Percentiles rank a stretch among this genome's conserved stretches.
Conservation (phyloP, 805 yeast genomes). For the Kuraishia hungarica region DNA sequence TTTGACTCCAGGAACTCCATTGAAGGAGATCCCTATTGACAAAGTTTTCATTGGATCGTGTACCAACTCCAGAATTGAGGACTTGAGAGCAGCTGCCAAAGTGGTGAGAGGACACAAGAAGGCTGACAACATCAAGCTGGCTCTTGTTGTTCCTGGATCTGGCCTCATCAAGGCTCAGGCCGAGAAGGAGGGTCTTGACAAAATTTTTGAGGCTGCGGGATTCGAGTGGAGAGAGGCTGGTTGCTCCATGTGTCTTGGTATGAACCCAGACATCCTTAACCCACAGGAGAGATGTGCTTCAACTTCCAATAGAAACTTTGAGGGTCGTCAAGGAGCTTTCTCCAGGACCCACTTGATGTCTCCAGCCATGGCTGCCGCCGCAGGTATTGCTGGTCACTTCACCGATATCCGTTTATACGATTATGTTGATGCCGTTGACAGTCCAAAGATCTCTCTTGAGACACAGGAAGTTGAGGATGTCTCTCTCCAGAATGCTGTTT, state of each 20-base stretch:
- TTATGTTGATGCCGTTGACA: slow-evolving; percentile 47
- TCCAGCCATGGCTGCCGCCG: slow-evolving; percentile 99
- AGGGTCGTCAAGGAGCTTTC: slow-evolving; percentile 96
- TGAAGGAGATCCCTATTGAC: slow-evolving; percentile 69
- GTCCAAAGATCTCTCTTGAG: slow-evolving; percentile 44
- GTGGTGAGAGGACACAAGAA: slow-evolving; percentile 86
- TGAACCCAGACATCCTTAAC: slow-evolving; percentile 95
- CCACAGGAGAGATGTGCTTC: slow-evolving; percentile 98
- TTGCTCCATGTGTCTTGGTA: slow-evolving; percentile 98
- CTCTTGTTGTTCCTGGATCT: slow-evolving; percentile 94
- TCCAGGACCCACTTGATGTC: slow-evolving; percentile 97
- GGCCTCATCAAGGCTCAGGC: slow-evolving; percentile 93
- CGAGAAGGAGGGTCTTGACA: slow-evolving; percentile 89
- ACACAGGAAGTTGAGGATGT: slow-evolving; percentile 40
- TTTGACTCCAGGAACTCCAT: slow-evolving; percentile 70
- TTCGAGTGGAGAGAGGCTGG: slow-evolving; percentile 99
- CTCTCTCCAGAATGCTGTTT: slow-evolving; percentile 59
- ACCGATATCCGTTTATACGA: slow-evolving; percentile 82
- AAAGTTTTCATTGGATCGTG: slow-evolving; percentile 97
- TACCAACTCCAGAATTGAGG: slow-evolving; percentile 96
- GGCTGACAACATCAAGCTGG: slow-evolving; percentile 74
- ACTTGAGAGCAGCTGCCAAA: slow-evolving; percentile 88
- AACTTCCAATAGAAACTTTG: slow-evolving; percentile 96
- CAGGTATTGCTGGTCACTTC: slow-evolving; percentile 86
- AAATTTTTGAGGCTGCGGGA: slow-evolving; percentile 85